phyloP scores from a whole-genome alignment of 2,329 filamentous ascomycete species.

The Purpureocillium lavendulum region DNA sequence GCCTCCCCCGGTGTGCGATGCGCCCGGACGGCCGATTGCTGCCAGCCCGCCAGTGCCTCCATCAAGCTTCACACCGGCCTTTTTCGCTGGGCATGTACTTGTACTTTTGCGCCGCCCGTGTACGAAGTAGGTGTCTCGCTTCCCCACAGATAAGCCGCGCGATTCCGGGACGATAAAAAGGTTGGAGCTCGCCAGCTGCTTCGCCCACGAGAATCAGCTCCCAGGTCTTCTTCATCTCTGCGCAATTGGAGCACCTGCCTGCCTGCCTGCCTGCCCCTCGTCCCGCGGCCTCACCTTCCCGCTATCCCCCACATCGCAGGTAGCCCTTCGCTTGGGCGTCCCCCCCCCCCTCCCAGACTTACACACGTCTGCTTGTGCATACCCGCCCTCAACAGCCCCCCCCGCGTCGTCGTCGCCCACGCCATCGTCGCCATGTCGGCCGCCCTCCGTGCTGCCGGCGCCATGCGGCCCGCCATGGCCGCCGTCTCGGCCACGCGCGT shows the following conservation, averaged over 20 bases:
- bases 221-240: no score
- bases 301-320: no score
- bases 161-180: constrained; percentile 3
- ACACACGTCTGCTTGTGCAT: neutral
- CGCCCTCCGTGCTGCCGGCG: constrained; percentile 9
- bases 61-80: no score
- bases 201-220: neutral
- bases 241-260: no score
- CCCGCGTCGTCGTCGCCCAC: neutral
- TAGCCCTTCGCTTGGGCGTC: neutral
- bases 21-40: no score
- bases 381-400: neutral
- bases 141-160: constrained; percentile 2
- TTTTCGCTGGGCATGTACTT: no score
- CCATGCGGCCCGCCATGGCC: constrained; percentile 3
- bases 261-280: no score
- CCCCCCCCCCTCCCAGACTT: neutral
- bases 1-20: no score
- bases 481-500: constrained; percentile 3
- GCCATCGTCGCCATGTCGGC: constrained; percentile 6
- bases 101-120: no score
- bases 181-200: constrained; percentile 1
- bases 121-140: no score
- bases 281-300: no score
- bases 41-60: no score